Conservation (phyloP, 2,329 filamentous ascomycete genomes). For the Myriosclerotinia scirpicola region DNA sequence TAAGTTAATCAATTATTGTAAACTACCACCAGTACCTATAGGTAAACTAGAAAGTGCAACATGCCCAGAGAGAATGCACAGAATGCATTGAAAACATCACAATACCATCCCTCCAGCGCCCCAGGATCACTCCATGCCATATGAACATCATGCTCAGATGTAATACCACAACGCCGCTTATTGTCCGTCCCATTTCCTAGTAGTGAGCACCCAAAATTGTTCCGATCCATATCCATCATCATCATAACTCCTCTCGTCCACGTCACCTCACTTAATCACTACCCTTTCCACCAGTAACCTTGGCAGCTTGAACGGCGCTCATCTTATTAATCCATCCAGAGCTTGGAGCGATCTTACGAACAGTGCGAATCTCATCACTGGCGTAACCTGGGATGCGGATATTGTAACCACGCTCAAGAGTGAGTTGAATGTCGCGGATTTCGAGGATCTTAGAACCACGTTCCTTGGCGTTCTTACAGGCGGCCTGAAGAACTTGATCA, state of each 20-base stretch:
- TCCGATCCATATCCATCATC: neutral
- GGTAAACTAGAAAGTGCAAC: neutral
- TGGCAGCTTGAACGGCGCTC: slow-evolving; percentile 92
- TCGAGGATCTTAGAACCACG: slow-evolving; percentile 88
- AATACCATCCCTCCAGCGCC: neutral
- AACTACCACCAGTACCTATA: neutral
- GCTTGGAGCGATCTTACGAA: slow-evolving; percentile 88
- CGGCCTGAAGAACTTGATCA: slow-evolving; percentile 81
- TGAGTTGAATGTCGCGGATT: slow-evolving; percentile 79
- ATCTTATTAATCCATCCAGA: slow-evolving; percentile 94
- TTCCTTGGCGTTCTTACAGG: slow-evolving; percentile 90
- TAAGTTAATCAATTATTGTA: neutral
- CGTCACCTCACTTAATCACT: slow-evolving; percentile 29
- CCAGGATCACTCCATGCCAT: neutral
- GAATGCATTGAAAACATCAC: neutral
- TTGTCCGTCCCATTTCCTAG: neutral
- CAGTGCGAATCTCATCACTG: slow-evolving; percentile 89
- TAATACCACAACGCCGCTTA: neutral
- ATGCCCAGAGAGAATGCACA: neutral
- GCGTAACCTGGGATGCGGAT: slow-evolving; percentile 93
- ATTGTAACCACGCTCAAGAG: slow-evolving; percentile 82
- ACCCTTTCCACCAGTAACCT: slow-evolving; percentile 61
- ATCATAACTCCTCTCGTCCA: slow-evolving; percentile 6
- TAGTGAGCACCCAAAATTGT: neutral
- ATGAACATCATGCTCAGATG: slow-evolving; percentile 2